Conservation (phyloP, 805 yeast species). For the Jamesozyma rosinii region DNA sequence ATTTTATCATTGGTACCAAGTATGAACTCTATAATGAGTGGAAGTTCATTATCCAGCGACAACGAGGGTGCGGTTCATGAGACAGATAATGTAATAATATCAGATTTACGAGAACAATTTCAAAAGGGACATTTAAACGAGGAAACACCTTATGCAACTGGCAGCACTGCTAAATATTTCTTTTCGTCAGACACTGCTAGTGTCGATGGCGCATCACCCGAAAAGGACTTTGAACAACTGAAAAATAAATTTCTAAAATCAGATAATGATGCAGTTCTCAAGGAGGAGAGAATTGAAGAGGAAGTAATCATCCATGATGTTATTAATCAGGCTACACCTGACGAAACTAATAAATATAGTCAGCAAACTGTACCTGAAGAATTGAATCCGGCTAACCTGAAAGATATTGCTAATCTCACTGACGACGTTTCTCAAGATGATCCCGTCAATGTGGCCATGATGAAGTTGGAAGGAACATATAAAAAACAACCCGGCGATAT, state of each 20-base stretch:
- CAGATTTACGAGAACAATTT: conserved; percentile 10
- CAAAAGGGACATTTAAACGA: not conserved
- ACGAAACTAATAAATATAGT: conserved; percentile 3
- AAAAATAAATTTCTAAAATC: conserved; percentile 24
- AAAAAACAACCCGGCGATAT: conserved; percentile 7
- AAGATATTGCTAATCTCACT: conserved; percentile 71
- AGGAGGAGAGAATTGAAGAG: not conserved
- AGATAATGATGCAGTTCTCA: not conserved
- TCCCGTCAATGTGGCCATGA: conserved; percentile 66
- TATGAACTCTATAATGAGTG: conserved; percentile 23
- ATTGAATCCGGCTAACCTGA: conserved; percentile 7
- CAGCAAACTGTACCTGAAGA: not conserved
- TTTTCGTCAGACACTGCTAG: conserved; percentile 25
- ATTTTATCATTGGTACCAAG: conserved; percentile 23
- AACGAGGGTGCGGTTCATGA: not conserved
- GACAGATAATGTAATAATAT: not conserved
- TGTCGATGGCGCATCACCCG: conserved; percentile 26
- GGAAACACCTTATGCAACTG: conserved; percentile 1
- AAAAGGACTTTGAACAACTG: conserved; percentile 25
- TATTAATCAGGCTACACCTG: not conserved
- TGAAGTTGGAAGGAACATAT: conserved; percentile 66
- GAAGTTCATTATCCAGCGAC: conserved; percentile 12
- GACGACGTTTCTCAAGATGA: conserved; percentile 61
- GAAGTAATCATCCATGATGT: not conserved
- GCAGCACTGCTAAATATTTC: conserved; percentile 18